Base-by-base conservation (phyloP, 2,329 filamentous ascomycete genomes). In the Penicillium sp. region DNA sequence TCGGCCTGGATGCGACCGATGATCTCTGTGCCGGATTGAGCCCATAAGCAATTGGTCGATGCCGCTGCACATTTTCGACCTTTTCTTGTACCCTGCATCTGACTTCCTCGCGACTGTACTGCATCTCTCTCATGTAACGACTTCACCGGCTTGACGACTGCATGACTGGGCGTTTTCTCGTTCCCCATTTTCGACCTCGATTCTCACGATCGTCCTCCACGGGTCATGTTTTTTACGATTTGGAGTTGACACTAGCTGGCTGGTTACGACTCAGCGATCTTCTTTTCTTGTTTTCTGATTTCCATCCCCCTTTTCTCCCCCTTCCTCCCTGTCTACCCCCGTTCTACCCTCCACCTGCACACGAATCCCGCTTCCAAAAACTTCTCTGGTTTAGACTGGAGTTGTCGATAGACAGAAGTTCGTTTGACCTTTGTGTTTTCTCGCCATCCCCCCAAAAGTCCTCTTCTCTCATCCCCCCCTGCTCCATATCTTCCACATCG, bases 121-220 rank as follows among this genome's bases (percentile, higher is more conserved):
- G 64, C 68, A 69, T 64, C 54, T 66, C 54, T 60, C 55, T 62
- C 66, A 63, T 70, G 68, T 71, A 70, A 71, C 65, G 69, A 71
- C 62, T 69, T 69, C 65, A 65, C 63, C 60, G 63, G 66, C 66
- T 61, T 70, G 66, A 71, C 64, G 69, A 71, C 65, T 70, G 69
- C 69, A 71, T 71, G 69, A 70, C 57, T 65, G 69, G 68, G 67
- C 67, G 68, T 70, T 71, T 64, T 64, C 53, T 62, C 63, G 47
- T 58, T 60, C 46, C 53, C 52, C 49, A 44, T 61, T 51, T 50
- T 31, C 41, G 41, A 55, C 41, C 43, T 51, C 33, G 53, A 48
- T 46, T 49, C 39, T 41, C 40, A 62, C 54, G 58, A 62, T 60
- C 56, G 53, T 56, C 55, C 48, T 45, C 42, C 46, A 60, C 54